phyloP scores from a whole-genome alignment of 495 filamentous ascomycete species.

The Penicillium flavigenum region DNA sequence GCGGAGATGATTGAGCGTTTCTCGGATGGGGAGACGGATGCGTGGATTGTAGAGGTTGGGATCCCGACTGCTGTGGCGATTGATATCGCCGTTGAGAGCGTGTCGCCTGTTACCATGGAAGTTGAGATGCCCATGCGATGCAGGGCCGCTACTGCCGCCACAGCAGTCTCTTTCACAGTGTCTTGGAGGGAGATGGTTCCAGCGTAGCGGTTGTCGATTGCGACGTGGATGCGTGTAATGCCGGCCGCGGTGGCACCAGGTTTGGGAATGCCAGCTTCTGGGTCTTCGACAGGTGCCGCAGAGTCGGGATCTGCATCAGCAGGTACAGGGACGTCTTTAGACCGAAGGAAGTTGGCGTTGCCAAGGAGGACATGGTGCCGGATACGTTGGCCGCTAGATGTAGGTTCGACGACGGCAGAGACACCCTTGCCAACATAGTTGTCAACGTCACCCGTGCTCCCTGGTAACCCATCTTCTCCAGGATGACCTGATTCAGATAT shows the following conservation, averaged over 20 bases:
- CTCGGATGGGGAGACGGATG: constrained; percentile 79
- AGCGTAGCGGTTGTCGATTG: constrained; percentile 76
- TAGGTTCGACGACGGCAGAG: constrained; percentile 75
- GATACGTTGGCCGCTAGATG: constrained; percentile 58
- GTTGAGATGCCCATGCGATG: constrained; percentile 79
- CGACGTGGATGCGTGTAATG: constrained; percentile 86
- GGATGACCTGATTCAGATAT: constrained; percentile 70
- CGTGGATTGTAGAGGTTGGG: constrained; percentile 66
- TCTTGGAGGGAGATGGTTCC: constrained; percentile 83
- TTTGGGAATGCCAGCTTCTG: constrained; percentile 23
- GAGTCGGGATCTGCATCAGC: constrained; percentile 54
- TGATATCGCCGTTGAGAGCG: constrained; percentile 72
- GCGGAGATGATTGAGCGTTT: constrained; percentile 81
- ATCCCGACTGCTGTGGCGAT: constrained; percentile 87
- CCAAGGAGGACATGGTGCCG: constrained; percentile 81
- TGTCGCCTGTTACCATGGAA: constrained; percentile 93
- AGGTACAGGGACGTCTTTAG: constrained; percentile 66
- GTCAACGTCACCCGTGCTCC: constrained; percentile 79
- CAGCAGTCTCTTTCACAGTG: constrained; percentile 82
- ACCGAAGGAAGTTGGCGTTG: constrained; percentile 71
- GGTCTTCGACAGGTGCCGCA: constrained; percentile 14
- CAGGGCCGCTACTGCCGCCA: constrained; percentile 80
- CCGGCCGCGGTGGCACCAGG: constrained; percentile 49
- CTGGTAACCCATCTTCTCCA: constrained; percentile 72
- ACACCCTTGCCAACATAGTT: constrained; percentile 84